A percentile compares a stretch with the other conserved stretches of the same genome.
These are phyloP conservation scores for Rubus parviflorus DNA, from an alignment of 306 rosid species.

Conservation along the genomic window DNA sequence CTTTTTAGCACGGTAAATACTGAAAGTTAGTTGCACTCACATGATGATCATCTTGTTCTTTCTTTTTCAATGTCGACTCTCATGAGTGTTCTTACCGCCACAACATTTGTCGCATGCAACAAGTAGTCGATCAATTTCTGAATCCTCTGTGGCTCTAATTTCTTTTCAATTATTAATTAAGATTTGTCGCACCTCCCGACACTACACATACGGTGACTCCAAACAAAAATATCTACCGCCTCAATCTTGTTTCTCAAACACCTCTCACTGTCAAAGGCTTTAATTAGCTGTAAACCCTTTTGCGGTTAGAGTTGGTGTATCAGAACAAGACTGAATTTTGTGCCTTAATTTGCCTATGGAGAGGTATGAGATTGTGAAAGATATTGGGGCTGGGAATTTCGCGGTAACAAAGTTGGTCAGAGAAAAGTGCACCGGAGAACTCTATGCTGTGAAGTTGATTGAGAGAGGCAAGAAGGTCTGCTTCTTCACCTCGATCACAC, in stretches of 20 bases:
- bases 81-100: background rate
- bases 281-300: background rate
- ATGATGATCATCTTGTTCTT: background rate
- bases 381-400: conserved; percentile 80
- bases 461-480: conserved; percentile 79
- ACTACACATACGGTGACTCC: background rate
- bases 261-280: background rate
- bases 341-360: conserved; percentile 45
- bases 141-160: background rate
- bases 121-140: background rate
- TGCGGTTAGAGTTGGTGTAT: background rate
- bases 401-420: conserved; percentile 71
- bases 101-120: background rate
- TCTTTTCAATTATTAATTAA: background rate
- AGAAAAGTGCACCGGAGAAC: conserved; percentile 48
- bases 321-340: background rate
- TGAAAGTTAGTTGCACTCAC: background rate
- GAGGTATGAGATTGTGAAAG: conserved; percentile 72
- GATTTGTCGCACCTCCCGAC: background rate
- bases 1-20: background rate
- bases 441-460: conserved; percentile 68
- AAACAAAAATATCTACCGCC: background rate
- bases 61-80: background rate
- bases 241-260: background rate
- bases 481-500: background rate